Evolutionary conservation across 495 filamentous ascomycete genomes (phyloP).

Genomic region (Tuber melanosporum): DNA sequence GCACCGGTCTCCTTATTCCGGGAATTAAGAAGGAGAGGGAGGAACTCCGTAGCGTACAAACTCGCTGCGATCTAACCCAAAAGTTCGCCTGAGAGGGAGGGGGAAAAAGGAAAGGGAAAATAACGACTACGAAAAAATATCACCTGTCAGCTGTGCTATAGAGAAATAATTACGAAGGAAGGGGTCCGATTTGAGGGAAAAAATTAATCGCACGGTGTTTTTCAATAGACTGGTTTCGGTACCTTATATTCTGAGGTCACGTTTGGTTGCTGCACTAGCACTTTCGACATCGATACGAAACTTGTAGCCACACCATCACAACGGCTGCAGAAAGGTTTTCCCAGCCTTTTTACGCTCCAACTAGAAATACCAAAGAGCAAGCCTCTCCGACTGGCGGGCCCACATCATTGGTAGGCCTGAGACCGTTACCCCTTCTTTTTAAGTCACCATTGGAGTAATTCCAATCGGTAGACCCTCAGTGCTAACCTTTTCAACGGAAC

Average conservation of each 20-base stretch:
- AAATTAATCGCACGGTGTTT: slow-evolving; percentile 7
- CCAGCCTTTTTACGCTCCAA: slow-evolving; percentile 1
- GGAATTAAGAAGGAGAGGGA: background rate
- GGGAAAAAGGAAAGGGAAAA: slow-evolving; percentile 20
- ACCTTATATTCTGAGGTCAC: slow-evolving; percentile 15
- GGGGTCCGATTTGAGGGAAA: slow-evolving; percentile 1
- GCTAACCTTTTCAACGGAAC: slow-evolving; percentile 1
- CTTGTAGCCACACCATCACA: slow-evolving; percentile 3
- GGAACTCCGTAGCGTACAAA: background rate
- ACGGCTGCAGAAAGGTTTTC: slow-evolving; percentile 2
- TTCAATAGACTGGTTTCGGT: slow-evolving; percentile 19
- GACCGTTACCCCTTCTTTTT: background rate
- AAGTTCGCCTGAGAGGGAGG: slow-evolving; percentile 10
- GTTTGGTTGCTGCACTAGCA: slow-evolving; percentile 5
- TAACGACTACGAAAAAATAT: slow-evolving; percentile 14
- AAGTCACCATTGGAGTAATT: background rate
- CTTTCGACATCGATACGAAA: slow-evolving; percentile 16
- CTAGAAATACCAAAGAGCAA: slow-evolving; percentile 24
- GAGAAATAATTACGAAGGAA: slow-evolving; percentile 32
- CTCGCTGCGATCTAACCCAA: slow-evolving; percentile 34
- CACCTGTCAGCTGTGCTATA: slow-evolving; percentile 31
- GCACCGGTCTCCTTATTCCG: slow-evolving; percentile 28
- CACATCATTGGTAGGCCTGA: slow-evolving; percentile 33
- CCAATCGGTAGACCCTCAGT: slow-evolving; percentile 10
- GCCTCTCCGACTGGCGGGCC: slow-evolving; percentile 38